Evolutionary conservation across 176 grass and related monocot species (phyloP), one percentile per base, ranked within the genome.

Genomic region (Cenchrus purpureus): DNA sequence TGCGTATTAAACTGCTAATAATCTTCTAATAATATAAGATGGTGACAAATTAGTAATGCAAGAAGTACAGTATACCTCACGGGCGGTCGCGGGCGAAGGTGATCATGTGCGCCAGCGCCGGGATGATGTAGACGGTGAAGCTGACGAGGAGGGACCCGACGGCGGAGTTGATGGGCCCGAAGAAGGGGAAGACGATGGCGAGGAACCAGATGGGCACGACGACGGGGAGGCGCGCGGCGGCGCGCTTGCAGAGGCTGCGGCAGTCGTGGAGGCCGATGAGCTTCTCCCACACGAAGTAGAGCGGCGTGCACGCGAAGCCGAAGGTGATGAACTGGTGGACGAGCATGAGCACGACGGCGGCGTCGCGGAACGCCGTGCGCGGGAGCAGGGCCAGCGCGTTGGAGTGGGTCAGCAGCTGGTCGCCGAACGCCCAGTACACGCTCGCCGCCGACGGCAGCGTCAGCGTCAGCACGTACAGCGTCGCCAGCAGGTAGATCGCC

Each of bases 201-300:
- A 99, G 92, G 84, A 99, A 99, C 97, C 97, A 99, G 56, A 99
- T 96, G 59, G 97, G 97, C 15, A 99, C 89, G 61, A 99, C 97
- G 54, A 99, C 92, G 53, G 97, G 97, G 74, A 99, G 91, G 2
- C 97, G 66, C 0, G 94, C 94, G 67, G 94, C 94, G 77, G 97
- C 97, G 37, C 97, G 88, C 85, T 89, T 96, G 93, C 94, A 99
- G 44, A 99, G 74, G 88, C 97, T 99, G 59, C 86, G 94, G 91
- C 97, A 99, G 86, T 99, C 94, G 73, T 99, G 97, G 10, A 99
- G 84, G 52, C 97, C 94, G 87, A 99, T 88, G 87, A 88, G 83
- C 97, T 99, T 99, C 86, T 99, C 97, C 97, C 97, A 99, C 4
- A 99, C 94, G 76, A 99, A 96, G 90, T 97, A 99, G 70, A 99